Evolutionary conservation across 139 green algal species (phyloP), one percentile per base, ranked within the genome.

Genomic region (Chlorella sp.): DNA sequence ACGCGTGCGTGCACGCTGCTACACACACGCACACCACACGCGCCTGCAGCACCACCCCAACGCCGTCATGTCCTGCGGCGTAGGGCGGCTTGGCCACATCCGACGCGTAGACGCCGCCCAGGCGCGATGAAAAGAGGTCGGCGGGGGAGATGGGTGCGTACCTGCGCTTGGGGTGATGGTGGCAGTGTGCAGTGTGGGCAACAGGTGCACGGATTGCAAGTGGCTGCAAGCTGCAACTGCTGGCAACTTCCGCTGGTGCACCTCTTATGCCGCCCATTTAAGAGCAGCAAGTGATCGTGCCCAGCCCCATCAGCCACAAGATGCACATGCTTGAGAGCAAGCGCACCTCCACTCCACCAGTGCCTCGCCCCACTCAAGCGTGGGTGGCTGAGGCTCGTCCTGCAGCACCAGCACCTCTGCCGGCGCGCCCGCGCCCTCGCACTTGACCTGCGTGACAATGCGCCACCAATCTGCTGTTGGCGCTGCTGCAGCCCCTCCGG

Each of bases 321-420:
- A 4, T 27, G 23, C 1, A 2, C 10, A 2, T 1, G 60, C n/a
- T n/a, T n/a, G n/a, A n/a, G n/a, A n/a, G n/a, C n/a, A n/a, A n/a
- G 33, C 74, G 23, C 51, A 75, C 76, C 49, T 64, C 36, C 79
- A 70, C 35, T 67, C 65, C 55, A 97, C 78, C 49, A 93, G 77
- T 33, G 96, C 91, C 65, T 94, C 50, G 20, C 92, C 91, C 90
- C 89, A 97, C 69, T 95, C 88, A 50, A 97, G 83, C 36, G 80
- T 79, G 0, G 72, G 29, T 1, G 90, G 85, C 60, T 95, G 80
- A 5, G 82, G 29, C 63, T 82, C 72, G 31, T 73, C 71, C 23
- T 59, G n/a, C 42, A 90, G 36, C 24, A 68, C 31, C 35, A 93
- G 77, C 31, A 85, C 73, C 17, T 88, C 79, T 1, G 42, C 32